Evolutionary conservation across 106 monocot genomes (phyloP), one percentile per base, ranked within the genome.

Genomic region (Apostasia shenzhenica): DNA sequence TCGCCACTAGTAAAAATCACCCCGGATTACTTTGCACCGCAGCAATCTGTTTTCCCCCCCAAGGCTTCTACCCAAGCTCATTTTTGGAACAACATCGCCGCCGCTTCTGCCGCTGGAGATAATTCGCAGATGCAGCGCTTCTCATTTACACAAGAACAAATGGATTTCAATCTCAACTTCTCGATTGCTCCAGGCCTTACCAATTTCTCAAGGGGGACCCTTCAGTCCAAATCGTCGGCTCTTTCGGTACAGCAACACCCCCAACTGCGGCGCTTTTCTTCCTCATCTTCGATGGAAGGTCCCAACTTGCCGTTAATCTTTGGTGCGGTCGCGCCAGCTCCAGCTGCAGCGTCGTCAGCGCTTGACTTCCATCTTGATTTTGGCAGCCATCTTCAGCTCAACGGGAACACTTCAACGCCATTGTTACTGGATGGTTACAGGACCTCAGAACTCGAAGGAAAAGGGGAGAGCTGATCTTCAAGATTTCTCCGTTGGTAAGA

Each of bases 151-250:
- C 51, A 74, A 11, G 38, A 73, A 1, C 54, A 67, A 8, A 84
- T 74, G 54, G 79, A 80, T 52, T 86, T 90, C 64, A 80, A 77
- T 63, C 79, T 91, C 57, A 91, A 94, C 70, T 91, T 94, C 69
- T 85, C 91, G 10, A 94, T 91, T 54, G 84, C 94, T 48, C 78
- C 94, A 50, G 80, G 79, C 60, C 67, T 87, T 70, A 77, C 86
- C 55, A 88, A 90, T 78, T 80, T 91, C 77, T 81, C 82, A 65
- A 83, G 88, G 91, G 91, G 91, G 91, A 86, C 91, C 91, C 91
- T 91, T 95, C 95, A 95, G 88, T 95, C 95, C 91, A 91, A 91
- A 85, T 85, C 84, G 58, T 56, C 77, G 72, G 55, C 82, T 58
- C 77, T 80, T 69, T 78, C 79, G 48, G 75, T 81, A 55, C 77